These are phyloP conservation scores for Pachyrhizus erosus DNA, from an alignment of 306 rosid genomes.

Conservation along the genomic window DNA sequence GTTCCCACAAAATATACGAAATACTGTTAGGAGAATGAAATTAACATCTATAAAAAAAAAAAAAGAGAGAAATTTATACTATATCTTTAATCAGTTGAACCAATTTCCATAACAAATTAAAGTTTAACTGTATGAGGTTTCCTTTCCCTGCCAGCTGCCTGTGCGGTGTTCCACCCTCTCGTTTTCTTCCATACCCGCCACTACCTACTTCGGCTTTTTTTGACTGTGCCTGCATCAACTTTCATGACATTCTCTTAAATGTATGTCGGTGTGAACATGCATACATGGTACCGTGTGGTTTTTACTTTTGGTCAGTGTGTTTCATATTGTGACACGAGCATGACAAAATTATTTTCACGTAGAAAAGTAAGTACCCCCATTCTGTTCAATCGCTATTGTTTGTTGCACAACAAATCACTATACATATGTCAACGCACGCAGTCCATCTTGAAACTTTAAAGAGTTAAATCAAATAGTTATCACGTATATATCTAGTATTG, in stretches of 20 bases:
- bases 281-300: not conserved
- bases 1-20: too few relatives aligned
- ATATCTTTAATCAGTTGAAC: too few relatives aligned
- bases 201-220: slow-evolving; percentile 21
- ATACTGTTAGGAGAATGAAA: too few relatives aligned
- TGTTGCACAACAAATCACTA: not conserved
- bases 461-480: not conserved
- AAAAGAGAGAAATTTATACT: too few relatives aligned
- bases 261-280: slow-evolving; percentile 21
- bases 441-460: slow-evolving; percentile 30
- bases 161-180: not conserved
- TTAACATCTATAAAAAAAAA: too few relatives aligned
- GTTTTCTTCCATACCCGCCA: not conserved
- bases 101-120: too few relatives aligned
- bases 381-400: not conserved
- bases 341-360: not conserved
- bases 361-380: not conserved
- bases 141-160: not conserved
- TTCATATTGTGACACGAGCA: not conserved
- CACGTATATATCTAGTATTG: not conserved
- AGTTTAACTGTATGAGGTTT: not conserved
- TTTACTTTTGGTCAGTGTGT: not conserved
- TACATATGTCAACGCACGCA: slow-evolving; percentile 38
- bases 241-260: too few relatives aligned
- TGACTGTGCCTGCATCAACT: not conserved